Evolutionary conservation across 306 rosid species (phyloP), one percentile per base, ranked within the genome.

Genomic region (Malus sylvestris): DNA sequence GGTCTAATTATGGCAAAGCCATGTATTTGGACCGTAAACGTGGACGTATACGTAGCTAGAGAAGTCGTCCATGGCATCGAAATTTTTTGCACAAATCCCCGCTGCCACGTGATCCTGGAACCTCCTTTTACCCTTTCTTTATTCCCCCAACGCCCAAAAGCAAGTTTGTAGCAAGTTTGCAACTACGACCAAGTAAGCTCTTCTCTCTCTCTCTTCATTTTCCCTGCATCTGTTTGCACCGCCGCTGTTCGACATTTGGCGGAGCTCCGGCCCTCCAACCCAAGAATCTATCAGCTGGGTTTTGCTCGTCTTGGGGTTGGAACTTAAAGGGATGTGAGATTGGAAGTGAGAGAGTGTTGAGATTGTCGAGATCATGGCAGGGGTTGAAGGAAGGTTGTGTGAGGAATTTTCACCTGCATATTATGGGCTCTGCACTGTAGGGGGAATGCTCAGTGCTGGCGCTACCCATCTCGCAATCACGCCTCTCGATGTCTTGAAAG

Each of bases 401-500:
- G 87, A 85, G 80, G 88, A 89, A 61, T 89, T 84, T 60, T 81
- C 90, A 25, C 86, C 86, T 32, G 85, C 81, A 30, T 90, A 90
- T 81, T 90, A 83, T 77, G 91, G 87, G 58, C 78, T 90, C 27
- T 90, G 96, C 77, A 72, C 89, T 61, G 75, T 84, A 3, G 96
- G 96, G 27, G 96, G 96, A 72, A 85, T 87, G 90, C 81, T 90
- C 27, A 90, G 91, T 83, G 88, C 93, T 67, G 91, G 96, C 2
- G 69, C 89, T 49, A 85, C 91, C 73, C 90, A 91, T 85, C 87
- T 91, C 18, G 88, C 91, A 22, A 79, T 85, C 60, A 90, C 96
- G 18, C 96, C 96, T 55, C 84, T 90, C 15, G 96, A 90, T 85
- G 93, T 88, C n/a, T 80, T 90, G 75, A 90, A 88, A 89, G 96